phyloP scores from a whole-genome alignment of 148 eudicot species.

The Spergularia bocconei region DNA sequence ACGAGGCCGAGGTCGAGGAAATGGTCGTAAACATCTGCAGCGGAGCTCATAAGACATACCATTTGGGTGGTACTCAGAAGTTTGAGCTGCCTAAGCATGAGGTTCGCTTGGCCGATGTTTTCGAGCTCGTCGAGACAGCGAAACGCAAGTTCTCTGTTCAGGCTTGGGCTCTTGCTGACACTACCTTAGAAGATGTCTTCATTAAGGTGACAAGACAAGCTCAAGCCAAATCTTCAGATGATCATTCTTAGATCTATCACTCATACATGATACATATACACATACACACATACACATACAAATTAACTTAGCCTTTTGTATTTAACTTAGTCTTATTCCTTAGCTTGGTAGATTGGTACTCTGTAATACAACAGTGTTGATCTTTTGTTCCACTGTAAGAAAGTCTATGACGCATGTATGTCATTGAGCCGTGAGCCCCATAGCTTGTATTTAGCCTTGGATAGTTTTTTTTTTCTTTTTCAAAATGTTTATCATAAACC shows the following conservation, averaged over 20 bases:
- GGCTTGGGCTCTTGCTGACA: constrained; percentile 69
- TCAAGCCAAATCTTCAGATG: constrained; percentile 25
- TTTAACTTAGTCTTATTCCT: no score
- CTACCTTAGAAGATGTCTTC: constrained; percentile 64
- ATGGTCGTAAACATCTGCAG: constrained; percentile 40
- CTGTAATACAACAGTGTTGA: no score
- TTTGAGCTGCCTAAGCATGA: constrained; percentile 64
- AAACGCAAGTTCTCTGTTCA: constrained; percentile 56
- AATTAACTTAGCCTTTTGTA: no score
- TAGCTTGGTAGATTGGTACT: no score
- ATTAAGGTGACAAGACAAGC: constrained; percentile 64
- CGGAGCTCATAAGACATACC: constrained; percentile 53
- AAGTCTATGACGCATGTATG: no score
- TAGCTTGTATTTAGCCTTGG: no score
- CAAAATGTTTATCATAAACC: no score
- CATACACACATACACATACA: no score
- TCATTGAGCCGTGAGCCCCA: no score
- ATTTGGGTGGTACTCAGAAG: constrained; percentile 58
- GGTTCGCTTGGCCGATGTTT: constrained; percentile 53
- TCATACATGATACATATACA: no score
- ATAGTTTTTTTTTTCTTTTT: no score
- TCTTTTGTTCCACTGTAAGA: no score
- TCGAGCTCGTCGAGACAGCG: constrained; percentile 56
- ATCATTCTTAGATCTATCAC: background rate
- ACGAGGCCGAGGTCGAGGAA: constrained; percentile 49